These are phyloP conservation scores for Neurospora discreta DNA, from an alignment of 495 filamentous ascomycete species.

Conservation along the genomic window DNA sequence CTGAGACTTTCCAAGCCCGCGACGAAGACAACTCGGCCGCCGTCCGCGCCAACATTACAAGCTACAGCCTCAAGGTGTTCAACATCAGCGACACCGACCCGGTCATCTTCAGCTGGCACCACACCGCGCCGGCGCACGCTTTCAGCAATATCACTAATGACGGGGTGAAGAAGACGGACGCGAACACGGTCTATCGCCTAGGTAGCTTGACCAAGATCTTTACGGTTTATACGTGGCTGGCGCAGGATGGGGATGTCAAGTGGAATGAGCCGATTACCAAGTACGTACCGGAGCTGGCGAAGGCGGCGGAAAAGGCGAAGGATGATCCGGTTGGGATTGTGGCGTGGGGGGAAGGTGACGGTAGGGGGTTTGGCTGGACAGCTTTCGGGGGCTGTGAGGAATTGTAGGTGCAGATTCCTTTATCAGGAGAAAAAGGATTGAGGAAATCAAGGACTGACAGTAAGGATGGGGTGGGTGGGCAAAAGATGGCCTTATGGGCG, in stretches of 20 bases:
- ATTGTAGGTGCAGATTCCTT: slow-evolving; percentile 22
- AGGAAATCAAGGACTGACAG: neutral
- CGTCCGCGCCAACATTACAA: slow-evolving; percentile 30
- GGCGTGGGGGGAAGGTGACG: slow-evolving; percentile 45
- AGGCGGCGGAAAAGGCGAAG: slow-evolving; percentile 17
- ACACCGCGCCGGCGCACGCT: slow-evolving; percentile 30
- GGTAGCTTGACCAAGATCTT: slow-evolving; percentile 41
- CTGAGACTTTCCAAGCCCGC: slow-evolving; percentile 21
- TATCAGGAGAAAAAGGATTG: neutral
- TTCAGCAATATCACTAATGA: slow-evolving; percentile 11
- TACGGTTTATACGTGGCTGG: slow-evolving; percentile 36
- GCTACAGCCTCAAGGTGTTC: slow-evolving; percentile 43
- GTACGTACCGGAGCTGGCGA: slow-evolving; percentile 44
- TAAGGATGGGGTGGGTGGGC: neutral
- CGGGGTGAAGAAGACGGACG: slow-evolving; percentile 28
- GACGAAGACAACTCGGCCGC: slow-evolving; percentile 22
- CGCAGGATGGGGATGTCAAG: slow-evolving; percentile 27
- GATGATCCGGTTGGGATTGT: slow-evolving; percentile 31
- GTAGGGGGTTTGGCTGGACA: slow-evolving; percentile 43
- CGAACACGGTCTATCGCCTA: slow-evolving; percentile 40
- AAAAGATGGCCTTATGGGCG: slow-evolving; percentile 28
- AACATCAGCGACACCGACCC: slow-evolving; percentile 27
- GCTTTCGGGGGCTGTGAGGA: slow-evolving; percentile 37
- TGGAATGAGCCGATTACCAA: slow-evolving; percentile 39
- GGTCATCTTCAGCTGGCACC: slow-evolving; percentile 35